A percentile compares a stretch with the other conserved stretches of the same genome.
These are phyloP conservation scores for Bombardia bombarda DNA, from an alignment of 495 filamentous ascomycete genomes.

Conservation along the genomic window DNA sequence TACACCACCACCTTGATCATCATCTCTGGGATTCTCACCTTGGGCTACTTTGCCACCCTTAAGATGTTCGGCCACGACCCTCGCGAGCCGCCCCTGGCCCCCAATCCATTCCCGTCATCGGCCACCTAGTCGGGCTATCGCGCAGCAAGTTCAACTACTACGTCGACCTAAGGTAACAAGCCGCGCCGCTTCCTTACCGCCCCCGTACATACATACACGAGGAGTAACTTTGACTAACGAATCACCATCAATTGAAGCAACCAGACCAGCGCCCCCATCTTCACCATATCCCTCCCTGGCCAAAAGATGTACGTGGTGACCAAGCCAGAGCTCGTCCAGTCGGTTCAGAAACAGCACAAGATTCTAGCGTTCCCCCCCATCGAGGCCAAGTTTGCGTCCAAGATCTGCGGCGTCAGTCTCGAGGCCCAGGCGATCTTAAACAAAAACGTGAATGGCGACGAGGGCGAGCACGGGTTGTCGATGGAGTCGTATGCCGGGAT, in stretches of 20 bases:
- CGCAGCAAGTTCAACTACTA: conserved; percentile 14
- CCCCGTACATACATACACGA: neutral
- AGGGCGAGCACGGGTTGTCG: conserved; percentile 23
- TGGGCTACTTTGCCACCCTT: conserved; percentile 9
- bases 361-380: conserved; percentile 31
- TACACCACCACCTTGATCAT: neutral
- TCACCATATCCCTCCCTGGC: conserved; percentile 25
- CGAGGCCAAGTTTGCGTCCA: conserved; percentile 25
- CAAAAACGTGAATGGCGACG: conserved; percentile 1
- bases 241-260: conserved; percentile 3
- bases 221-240: neutral
- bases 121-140: conserved; percentile 23
- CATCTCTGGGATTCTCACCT: conserved; percentile 1
- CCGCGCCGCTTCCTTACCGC: neutral
- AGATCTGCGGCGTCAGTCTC: conserved; percentile 20
- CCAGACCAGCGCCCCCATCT: conserved; percentile 20
- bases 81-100: conserved; percentile 13
- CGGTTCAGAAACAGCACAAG: conserved; percentile 24
- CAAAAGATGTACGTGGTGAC: conserved; percentile 32
- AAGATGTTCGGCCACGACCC: conserved; percentile 14
- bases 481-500: conserved; percentile 25
- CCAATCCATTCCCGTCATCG: conserved; percentile 18
- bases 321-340: conserved; percentile 24
- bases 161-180: conserved; percentile 8
- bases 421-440: conserved; percentile 9